Percentiles rank a stretch among this genome's conserved stretches.
phyloP scores from a whole-genome alignment of 345 rosid species.

The Bruguiera parviflora region DNA sequence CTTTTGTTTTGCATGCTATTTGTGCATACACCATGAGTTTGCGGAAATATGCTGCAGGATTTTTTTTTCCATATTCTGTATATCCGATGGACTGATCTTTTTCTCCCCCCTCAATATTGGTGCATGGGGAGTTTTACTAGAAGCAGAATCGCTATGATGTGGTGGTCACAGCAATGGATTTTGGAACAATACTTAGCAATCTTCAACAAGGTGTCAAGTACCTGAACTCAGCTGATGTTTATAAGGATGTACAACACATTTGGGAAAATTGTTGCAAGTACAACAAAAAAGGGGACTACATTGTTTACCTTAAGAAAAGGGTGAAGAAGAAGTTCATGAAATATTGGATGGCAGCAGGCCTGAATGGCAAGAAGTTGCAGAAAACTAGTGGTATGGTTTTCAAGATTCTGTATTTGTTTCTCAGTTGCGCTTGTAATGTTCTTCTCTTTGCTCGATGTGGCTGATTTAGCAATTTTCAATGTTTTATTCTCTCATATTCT shows the following conservation, averaged over 20 bases:
- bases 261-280: conserved; percentile 87
- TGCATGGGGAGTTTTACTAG: conserved; percentile 11
- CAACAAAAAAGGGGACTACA: conserved; percentile 91
- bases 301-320: conserved; percentile 85
- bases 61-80: neutral
- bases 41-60: no score
- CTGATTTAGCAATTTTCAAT: neutral
- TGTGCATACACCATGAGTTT: neutral
- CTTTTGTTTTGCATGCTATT: neutral
- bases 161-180: conserved; percentile 90
- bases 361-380: neutral
- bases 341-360: conserved; percentile 79
- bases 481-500: no score
- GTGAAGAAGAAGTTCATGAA: conserved; percentile 94
- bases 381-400: conserved; percentile 13
- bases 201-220: conserved; percentile 61
- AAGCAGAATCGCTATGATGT: conserved; percentile 78
- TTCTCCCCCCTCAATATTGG: neutral
- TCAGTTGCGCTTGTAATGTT: neutral
- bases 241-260: conserved; percentile 75
- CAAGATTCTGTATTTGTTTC: neutral
- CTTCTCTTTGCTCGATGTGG: neutral
- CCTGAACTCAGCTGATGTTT: conserved; percentile 75
- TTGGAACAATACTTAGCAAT: conserved; percentile 79
- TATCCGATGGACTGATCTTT: neutral